Base-by-base conservation (phyloP, 805 yeast species). In the Zygosaccharomyces pseudorouxii region DNA sequence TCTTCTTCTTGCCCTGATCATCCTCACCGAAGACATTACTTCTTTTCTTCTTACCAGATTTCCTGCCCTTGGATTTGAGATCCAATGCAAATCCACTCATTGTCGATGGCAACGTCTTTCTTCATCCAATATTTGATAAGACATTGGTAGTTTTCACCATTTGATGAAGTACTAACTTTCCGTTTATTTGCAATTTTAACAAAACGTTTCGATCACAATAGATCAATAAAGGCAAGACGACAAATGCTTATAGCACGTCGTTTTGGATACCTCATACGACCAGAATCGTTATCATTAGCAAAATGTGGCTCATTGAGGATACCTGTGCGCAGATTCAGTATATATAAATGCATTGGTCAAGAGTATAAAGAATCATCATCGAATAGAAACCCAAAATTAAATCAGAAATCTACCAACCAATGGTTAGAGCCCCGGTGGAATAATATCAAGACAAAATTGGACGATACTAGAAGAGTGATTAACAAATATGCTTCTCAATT, bases 21-120 rank as follows among this genome's bases (percentile, higher is more conserved):
- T 39, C 49, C n/a, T 50, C 57, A 20, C 58, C 55, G 42, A 61
- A 59, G 3, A 56, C 44, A 48, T 56, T 56, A n/a, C 45, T 28
- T 25, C 49, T 50, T 46, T 55, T 56, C 41, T 50, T 52, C 30
- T 40, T 48, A 11, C 47, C 33, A 33, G 54, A 52, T 29, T 49
- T 46, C 27, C 55, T 60, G 7, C 45, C 39, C 20, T 50, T 55
- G 33, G 48, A 42, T 46, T 54, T 56, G 30, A 63, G 38, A 46
- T 54, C 56, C 14, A 63, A 22, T 5, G 59, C 52, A 42, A 63
- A 55, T 3, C 55, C 55, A 14, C 46, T 47, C 59, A 55, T 55
- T 14, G 11, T 38, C 39, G 10, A 14, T 8, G 7, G 4, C 16
- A 33, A 33, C 9, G 28, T 25, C 11, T 33, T 4, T 33, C 2